These are phyloP conservation scores for Physcomitrium patens DNA, from an alignment of 225 moss, liverwort and hornwort genomes.

Conservation along the genomic window DNA sequence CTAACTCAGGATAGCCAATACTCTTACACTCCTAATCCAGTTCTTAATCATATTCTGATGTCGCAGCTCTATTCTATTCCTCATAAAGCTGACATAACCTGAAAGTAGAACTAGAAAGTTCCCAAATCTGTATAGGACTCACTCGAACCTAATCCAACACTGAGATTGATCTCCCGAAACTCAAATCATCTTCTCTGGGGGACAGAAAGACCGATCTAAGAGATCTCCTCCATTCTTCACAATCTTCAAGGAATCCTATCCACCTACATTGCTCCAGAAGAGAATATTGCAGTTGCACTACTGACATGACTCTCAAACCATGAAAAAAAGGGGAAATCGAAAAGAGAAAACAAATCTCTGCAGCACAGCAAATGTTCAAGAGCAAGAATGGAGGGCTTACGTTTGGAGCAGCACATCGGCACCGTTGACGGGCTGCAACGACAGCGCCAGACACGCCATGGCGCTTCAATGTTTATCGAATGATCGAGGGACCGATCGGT, in stretches of 20 bases:
- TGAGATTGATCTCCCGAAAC: constrained; percentile 2
- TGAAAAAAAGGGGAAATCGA: not conserved
- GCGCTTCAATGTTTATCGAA: constrained; percentile 35
- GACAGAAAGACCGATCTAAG: not conserved
- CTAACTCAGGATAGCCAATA: constrained; percentile 26
- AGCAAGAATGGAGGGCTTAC: constrained; percentile 36
- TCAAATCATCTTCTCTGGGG: not conserved
- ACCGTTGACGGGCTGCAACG: constrained; percentile 93
- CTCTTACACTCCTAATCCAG: not conserved
- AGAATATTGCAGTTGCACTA: not conserved
- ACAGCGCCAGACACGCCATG: constrained; percentile 97
- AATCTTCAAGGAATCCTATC: constrained; percentile 19
- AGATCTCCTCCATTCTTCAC: not conserved
- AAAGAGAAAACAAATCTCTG: not conserved
- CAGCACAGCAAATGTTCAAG: not conserved
- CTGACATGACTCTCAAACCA: constrained; percentile 8
- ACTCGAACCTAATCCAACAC: constrained; percentile 4
- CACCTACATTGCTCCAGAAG: constrained; percentile 24
- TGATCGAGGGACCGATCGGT: constrained; percentile 35
- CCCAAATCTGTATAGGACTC: constrained; percentile 3
- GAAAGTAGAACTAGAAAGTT: constrained; percentile 20
- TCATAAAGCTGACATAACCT: constrained; percentile 17
- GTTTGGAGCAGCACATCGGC: constrained; percentile 96
- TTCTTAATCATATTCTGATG: not conserved
- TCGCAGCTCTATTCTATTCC: not conserved